Evolutionary conservation across 129 eudicot species (phyloP).

Genomic region (Pseudognaphalium luteoalbum): DNA sequence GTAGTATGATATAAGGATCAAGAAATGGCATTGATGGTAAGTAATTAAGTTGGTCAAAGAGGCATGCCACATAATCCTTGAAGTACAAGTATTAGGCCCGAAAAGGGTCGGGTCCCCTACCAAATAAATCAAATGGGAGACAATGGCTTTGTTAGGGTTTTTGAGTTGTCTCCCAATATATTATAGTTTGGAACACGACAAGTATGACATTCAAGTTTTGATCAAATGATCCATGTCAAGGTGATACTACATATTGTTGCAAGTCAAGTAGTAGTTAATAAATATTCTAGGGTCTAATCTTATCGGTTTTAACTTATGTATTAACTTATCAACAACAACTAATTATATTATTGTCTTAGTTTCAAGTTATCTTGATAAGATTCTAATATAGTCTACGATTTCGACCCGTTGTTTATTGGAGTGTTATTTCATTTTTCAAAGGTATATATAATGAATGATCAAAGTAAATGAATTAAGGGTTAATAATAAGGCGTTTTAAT

Average conservation of each 20-base stretch:
- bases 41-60: conserved; percentile 27
- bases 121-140: conserved; percentile 39
- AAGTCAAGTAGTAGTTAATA: background rate
- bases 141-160: conserved; percentile 32
- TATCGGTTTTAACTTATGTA: background rate
- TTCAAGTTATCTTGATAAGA: background rate
- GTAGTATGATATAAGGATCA: too few relatives aligned
- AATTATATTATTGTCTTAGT: background rate
- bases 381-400: too few relatives aligned
- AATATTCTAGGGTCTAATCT: background rate
- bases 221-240: conserved; percentile 20
- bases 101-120: conserved; percentile 23
- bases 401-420: too few relatives aligned
- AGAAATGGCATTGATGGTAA: too few relatives aligned
- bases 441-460: background rate
- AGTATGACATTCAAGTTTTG: conserved; percentile 27
- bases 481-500: conserved; percentile 4
- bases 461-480: background rate
- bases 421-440: background rate
- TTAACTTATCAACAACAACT: background rate
- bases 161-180: conserved; percentile 41
- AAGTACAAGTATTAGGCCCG: conserved; percentile 25
- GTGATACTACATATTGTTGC: background rate
- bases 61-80: conserved; percentile 40
- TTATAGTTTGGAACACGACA: conserved; percentile 27